These are phyloP conservation scores for Macrocybe sp. DNA, from an alignment of 1,284 basidiomycete species.

Conservation along the genomic window DNA sequence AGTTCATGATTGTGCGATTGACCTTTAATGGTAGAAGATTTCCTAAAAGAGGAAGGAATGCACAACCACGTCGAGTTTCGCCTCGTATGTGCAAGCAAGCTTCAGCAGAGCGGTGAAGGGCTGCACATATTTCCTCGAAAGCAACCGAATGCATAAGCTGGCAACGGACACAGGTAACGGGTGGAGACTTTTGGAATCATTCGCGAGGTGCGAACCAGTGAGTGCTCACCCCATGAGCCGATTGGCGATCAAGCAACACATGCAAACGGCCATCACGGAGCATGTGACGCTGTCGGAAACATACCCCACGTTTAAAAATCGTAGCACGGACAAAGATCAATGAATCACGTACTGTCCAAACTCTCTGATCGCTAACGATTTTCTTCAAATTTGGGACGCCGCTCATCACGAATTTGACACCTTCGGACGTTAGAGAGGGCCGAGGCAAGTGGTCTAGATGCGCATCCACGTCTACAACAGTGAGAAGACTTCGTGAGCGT, in stretches of 20 bases:
- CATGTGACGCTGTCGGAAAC: slow-evolving; percentile 3
- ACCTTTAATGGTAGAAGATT: no score
- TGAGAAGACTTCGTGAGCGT: slow-evolving; percentile 35
- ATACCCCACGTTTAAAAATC: background rate
- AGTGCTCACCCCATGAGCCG: slow-evolving; percentile 8
- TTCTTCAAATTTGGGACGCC: slow-evolving; percentile 35
- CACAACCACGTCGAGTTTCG: no score
- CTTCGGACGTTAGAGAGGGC: slow-evolving; percentile 34
- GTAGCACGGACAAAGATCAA: background rate
- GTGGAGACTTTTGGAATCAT: background rate
- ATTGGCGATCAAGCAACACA: slow-evolving; percentile 13
- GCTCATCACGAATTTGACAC: slow-evolving; percentile 39
- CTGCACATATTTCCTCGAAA: no score
- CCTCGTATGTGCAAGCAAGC: no score
- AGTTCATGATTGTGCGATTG: no score
- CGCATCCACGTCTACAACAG: slow-evolving; percentile 43
- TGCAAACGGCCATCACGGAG: slow-evolving; percentile 1
- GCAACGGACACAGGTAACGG: background rate
- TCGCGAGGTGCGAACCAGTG: slow-evolving; percentile 33
- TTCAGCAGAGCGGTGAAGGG: no score
- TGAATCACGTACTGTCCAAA: slow-evolving; percentile 49
- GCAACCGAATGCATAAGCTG: no score
- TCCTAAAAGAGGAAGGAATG: no score
- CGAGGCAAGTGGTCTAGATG: slow-evolving; percentile 42
- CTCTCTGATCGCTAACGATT: slow-evolving; percentile 47